phyloP scores from a whole-genome alignment of 305 asterid species.

The Plantago lanceolata region DNA sequence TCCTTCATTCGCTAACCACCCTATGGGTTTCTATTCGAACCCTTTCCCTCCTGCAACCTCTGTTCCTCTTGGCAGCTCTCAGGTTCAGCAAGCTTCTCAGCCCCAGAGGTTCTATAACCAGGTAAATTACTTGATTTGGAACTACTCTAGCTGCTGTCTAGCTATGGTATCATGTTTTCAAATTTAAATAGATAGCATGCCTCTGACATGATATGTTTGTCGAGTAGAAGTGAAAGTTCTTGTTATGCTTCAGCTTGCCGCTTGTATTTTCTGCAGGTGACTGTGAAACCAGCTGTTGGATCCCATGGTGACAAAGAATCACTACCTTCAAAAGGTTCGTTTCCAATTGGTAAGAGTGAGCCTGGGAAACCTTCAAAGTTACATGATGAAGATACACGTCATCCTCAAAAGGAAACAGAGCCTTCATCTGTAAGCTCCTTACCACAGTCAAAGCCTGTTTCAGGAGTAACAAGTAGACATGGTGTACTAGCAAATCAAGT shows the following conservation, averaged over 20 bases:
- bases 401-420: slow-evolving; percentile 38
- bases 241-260: background rate
- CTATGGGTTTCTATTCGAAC: slow-evolving; percentile 40
- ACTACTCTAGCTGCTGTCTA: too few species aligned
- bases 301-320: slow-evolving; percentile 47
- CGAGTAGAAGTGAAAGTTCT: background rate
- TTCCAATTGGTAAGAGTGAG: slow-evolving; percentile 40
- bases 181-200: background rate
- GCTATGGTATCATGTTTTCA: background rate
- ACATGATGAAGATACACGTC: slow-evolving; percentile 33
- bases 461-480: slow-evolving; percentile 38
- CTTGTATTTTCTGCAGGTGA: slow-evolving; percentile 45
- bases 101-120: slow-evolving; percentile 46
- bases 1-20: slow-evolving; percentile 48
- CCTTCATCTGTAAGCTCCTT: slow-evolving; percentile 33
- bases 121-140: slow-evolving; percentile 35
- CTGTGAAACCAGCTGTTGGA: slow-evolving; percentile 55
- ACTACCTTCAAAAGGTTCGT: slow-evolving; percentile 38
- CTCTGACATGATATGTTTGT: background rate
- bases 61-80: slow-evolving; percentile 37
- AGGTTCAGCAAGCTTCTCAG: slow-evolving; percentile 44
- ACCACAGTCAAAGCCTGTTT: slow-evolving; percentile 40
- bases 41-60: slow-evolving; percentile 43
- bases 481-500: slow-evolving; percentile 33
- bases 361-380: slow-evolving; percentile 34